Base-by-base conservation (phyloP, 2,329 filamentous ascomycete genomes). In the Fusarium albosuccineum region DNA sequence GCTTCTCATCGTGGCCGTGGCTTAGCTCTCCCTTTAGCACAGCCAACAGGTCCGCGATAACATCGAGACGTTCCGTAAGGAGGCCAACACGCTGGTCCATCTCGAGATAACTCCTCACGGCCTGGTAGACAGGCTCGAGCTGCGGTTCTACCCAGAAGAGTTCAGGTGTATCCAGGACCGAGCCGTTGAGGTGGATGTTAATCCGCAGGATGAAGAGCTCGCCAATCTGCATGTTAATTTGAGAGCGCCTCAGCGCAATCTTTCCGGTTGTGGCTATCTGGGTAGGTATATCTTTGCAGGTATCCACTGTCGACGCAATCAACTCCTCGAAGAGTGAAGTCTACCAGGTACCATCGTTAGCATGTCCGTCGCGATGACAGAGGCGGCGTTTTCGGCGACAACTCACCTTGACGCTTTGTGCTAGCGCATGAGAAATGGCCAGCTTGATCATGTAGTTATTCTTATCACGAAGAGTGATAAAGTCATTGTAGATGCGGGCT, bases 201-300 rank as follows among this genome's bases (percentile, higher is more conserved):
- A 99, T 98, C 62, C 96, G 89, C 33, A 99, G 83, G 75, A 99
- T 98, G 80, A 99, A 99, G 55, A 99, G 88, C 82, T 99, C 94
- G 77, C 96, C 96, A 64, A 99, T 97, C 80, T 98, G 94, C 94
- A 98, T 98, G 83, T 98, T 98, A 84, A 99, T 97, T 77, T 98
- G 90, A 61, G 89, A 89, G 42, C 95, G 89, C 60, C 90, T 93
- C 60, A 99, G 88, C 57, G 92, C 91, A 75, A 99, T 96, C 75
- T 94, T 96, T 67, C 96, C 96, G 0, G 95, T 97, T 68, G 92
- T 83, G 3, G 96, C 95, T 71, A 99, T 97, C 78, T 97, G 92
- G 9, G 92, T 91, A 0, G 96, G 96, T 5, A 99, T 92, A 61
- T 97, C 93, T 76, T 97, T 97, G 74, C 94, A 97, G 1, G 91